Evolutionary conservation across 2,329 filamentous ascomycete genomes (phyloP), one percentile per base, ranked within the genome.

Genomic region (Colletotrichum tabaci): DNA sequence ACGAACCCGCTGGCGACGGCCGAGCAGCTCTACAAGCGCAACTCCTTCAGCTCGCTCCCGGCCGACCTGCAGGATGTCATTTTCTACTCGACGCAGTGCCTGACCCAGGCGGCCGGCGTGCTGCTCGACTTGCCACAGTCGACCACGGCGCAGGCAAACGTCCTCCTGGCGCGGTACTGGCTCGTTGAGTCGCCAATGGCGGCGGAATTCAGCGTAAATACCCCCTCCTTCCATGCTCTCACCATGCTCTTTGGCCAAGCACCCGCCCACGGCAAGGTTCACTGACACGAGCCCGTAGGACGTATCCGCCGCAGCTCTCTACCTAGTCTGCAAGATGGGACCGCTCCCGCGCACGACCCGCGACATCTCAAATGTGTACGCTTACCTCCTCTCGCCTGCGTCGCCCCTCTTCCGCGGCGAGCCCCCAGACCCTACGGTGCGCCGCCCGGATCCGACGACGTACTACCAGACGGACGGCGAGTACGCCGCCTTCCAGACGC

Each of bases 111-210:
- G 26, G 93, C 93, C 13, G 94, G 94, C 40, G 87, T 97, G 61
- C 88, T 98, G 21, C 87, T 99, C 3, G 90, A 94, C 58, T 87
- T 98, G 49, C 93, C 94, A 8, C 95, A 98, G 79, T 94, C 95
- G 75, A 90, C 94, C 49, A 94, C 96, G 49, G 93, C 95, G 5
- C 93, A 95, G 77, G 94, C 95, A 3, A 94, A 95, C 78, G 90
- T 98, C 50, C 83, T 96, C 0, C 89, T 97, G 44, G 92, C 92
- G 62, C 89, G 96, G 16, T 96, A 94, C 82, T 97, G 93, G 92
- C 84, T 94, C 30, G 80, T 86, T 35, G 87, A 84, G 78, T 89
- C 81, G 66, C 86, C 83, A 77, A 88, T 88, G 84, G 82, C 82
- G 73, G 84, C 85, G 80, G 91, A 91, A 77, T 93, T 90, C 67